A percentile compares a stretch with the other conserved stretches of the same genome.
phyloP scores from a whole-genome alignment of 352 stramenopile genomes.

The Globisporangium paroecandrum region DNA sequence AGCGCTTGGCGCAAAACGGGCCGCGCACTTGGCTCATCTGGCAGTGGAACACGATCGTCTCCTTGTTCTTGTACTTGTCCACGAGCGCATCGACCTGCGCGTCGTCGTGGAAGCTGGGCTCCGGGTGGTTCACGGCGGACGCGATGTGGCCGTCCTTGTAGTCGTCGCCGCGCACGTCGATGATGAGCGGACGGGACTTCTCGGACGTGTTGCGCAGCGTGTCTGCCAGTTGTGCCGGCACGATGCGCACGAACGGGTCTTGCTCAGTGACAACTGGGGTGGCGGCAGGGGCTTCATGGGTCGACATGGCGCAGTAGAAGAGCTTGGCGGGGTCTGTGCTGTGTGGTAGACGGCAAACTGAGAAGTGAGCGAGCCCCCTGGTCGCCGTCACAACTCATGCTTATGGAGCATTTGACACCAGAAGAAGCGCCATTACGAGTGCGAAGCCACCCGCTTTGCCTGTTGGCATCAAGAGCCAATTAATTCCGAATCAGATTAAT shows the following conservation, averaged over 20 bases:
- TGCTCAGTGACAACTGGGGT: not conserved
- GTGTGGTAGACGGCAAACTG: not conserved
- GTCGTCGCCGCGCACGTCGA: slow-evolving; percentile 71
- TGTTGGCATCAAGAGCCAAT: not conserved
- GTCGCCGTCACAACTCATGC: no score
- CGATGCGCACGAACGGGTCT: slow-evolving; percentile 34
- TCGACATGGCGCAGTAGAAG: slow-evolving; percentile 5
- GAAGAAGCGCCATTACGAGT: no score
- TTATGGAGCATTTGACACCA: no score
- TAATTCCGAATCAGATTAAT: no score
- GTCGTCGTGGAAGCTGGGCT: slow-evolving; percentile 77
- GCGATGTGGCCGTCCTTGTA: slow-evolving; percentile 68
- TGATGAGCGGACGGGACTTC: slow-evolving; percentile 40
- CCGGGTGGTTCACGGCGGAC: slow-evolving; percentile 65
- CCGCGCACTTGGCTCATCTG: slow-evolving; percentile 84
- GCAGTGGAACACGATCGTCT: slow-evolving; percentile 81
- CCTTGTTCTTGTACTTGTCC: slow-evolving; percentile 48
- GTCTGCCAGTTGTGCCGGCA: slow-evolving; percentile 48
- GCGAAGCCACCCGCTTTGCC: not conserved
- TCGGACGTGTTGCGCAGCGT: slow-evolving; percentile 33
- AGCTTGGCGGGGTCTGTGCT: not conserved
- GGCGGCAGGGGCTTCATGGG: not conserved
- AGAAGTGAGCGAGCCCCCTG: not conserved
- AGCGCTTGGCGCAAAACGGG: slow-evolving; percentile 73
- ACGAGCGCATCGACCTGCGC: slow-evolving; percentile 71